A percentile compares a stretch with the other conserved stretches of the same genome.
phyloP scores from a whole-genome alignment of 192 early-diverging fungal genomes.

The Gamsiella multidivaricata region DNA sequence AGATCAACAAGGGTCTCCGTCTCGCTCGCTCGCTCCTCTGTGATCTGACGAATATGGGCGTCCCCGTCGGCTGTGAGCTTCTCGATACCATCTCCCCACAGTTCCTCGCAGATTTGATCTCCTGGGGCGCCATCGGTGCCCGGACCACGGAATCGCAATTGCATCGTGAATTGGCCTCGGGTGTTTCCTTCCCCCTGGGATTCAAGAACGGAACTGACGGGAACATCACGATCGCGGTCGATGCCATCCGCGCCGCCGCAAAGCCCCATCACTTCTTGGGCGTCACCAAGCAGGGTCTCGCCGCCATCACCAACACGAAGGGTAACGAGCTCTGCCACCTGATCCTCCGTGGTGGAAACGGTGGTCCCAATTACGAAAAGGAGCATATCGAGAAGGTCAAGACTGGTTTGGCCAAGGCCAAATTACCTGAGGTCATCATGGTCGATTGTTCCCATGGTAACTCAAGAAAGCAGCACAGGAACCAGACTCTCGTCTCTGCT shows the following conservation, averaged over 20 bases:
- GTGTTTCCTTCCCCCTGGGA: constrained; percentile 95
- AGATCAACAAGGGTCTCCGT: constrained; percentile 96
- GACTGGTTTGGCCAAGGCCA: constrained; percentile 70
- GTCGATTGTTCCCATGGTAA: constrained; percentile 97
- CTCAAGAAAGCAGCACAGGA: constrained; percentile 86
- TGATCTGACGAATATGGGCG: constrained; percentile 82
- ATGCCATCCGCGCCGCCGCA: constrained; percentile 77
- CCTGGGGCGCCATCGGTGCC: constrained; percentile 98
- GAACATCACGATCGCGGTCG: constrained; percentile 78
- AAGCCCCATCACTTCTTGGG: constrained; percentile 92
- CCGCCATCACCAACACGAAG: constrained; percentile 87
- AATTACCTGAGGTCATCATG: constrained; percentile 82
- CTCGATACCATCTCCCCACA: constrained; percentile 97
- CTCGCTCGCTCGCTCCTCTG: constrained; percentile 84
- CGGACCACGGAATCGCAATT: constrained; percentile 96
- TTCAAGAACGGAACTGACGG: constrained; percentile 99
- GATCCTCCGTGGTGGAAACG: constrained; percentile 90
- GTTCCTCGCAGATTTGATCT: constrained; percentile 92
- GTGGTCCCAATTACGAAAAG: constrained; percentile 88
- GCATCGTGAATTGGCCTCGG: constrained; percentile 94
- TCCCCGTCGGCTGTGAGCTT: constrained; percentile 91
- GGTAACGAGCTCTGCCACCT: constrained; percentile 90
- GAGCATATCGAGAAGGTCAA: constrained; percentile 68
- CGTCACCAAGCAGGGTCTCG: constrained; percentile 94
- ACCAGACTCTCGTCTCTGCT: constrained; percentile 82